A percentile compares a stretch with the other conserved stretches of the same genome.
These are phyloP conservation scores for Salvia rosmarinus DNA, from an alignment of 257 asterid species.

Conservation along the genomic window DNA sequence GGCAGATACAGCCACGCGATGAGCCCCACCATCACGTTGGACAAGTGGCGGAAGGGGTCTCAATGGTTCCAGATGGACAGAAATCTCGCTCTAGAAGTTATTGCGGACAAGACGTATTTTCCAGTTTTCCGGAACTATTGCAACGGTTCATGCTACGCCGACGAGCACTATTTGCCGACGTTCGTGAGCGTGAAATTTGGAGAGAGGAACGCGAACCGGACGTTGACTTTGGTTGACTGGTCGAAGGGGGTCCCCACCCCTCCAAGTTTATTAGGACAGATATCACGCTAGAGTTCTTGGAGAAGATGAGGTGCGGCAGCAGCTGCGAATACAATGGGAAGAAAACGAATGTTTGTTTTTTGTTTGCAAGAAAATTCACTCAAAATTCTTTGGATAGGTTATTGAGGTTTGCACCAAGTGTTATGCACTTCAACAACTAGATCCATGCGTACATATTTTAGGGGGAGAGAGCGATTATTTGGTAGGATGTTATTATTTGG, in stretches of 20 bases:
- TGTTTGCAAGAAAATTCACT: constrained; percentile 87
- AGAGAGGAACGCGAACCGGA: constrained; percentile 51
- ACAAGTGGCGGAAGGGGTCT: constrained; percentile 85
- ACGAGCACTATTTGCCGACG: constrained; percentile 88
- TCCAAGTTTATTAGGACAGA: constrained; percentile 48
- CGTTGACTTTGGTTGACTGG: constrained; percentile 88
- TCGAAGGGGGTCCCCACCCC: constrained; percentile 91
- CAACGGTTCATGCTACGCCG: constrained; percentile 61
- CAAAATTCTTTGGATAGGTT: constrained; percentile 61
- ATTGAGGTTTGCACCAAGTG: constrained; percentile 65
- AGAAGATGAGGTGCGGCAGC: constrained; percentile 52
- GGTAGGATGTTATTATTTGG: constrained; percentile 34
- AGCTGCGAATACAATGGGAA: constrained; percentile 72
- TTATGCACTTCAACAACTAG: constrained; percentile 66
- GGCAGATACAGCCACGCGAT: constrained; percentile 63
- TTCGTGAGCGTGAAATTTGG: constrained; percentile 54
- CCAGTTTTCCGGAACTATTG: constrained; percentile 55
- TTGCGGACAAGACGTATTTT: constrained; percentile 57
- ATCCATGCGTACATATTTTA: background rate
- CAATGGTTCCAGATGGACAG: constrained; percentile 88
- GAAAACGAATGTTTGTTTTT: constrained; percentile 51
- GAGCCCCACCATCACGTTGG: constrained; percentile 54
- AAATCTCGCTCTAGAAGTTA: constrained; percentile 61
- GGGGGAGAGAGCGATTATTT: background rate
- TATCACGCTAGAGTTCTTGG: constrained; percentile 51